phyloP scores from a whole-genome alignment of 169 alveolate genomes.

The Condylostoma magnum region DNA sequence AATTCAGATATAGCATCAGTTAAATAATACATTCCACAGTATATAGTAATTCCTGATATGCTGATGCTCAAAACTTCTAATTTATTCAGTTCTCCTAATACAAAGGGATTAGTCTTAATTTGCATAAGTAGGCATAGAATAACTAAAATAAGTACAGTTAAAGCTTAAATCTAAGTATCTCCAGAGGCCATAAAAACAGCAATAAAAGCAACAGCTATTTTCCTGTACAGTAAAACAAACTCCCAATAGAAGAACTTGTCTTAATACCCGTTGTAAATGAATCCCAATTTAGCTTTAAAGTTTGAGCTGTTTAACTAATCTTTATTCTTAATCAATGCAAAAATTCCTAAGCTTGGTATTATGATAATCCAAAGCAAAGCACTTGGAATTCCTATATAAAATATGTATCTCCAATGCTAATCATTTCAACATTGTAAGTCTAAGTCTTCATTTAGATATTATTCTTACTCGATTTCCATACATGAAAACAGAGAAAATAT shows the following conservation, averaged over 20 bases:
- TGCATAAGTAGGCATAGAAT: constrained; percentile 24
- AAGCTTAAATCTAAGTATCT: constrained; percentile 20
- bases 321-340: constrained; percentile 28
- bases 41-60: constrained; percentile 38
- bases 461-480: background rate
- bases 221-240: constrained; percentile 32
- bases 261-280: constrained; percentile 42
- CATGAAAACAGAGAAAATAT: constrained; percentile 1
- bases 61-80: constrained; percentile 28
- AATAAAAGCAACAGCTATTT: constrained; percentile 24
- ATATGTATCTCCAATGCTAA: constrained; percentile 4
- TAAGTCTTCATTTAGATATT: background rate
- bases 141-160: constrained; percentile 27
- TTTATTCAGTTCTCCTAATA: constrained; percentile 16
- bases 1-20: background rate
- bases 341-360: constrained; percentile 35
- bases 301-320: background rate
- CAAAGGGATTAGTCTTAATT: constrained; percentile 31
- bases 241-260: constrained; percentile 41
- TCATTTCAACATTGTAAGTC: constrained; percentile 33
- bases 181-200: constrained; percentile 19
- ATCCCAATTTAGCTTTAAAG: constrained; percentile 34
- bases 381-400: constrained; percentile 27
- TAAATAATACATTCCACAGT: constrained; percentile 43
- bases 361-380: constrained; percentile 48